These are phyloP conservation scores for Tetraselmis striata DNA, from an alignment of 139 green algal genomes.

Conservation along the genomic window DNA sequence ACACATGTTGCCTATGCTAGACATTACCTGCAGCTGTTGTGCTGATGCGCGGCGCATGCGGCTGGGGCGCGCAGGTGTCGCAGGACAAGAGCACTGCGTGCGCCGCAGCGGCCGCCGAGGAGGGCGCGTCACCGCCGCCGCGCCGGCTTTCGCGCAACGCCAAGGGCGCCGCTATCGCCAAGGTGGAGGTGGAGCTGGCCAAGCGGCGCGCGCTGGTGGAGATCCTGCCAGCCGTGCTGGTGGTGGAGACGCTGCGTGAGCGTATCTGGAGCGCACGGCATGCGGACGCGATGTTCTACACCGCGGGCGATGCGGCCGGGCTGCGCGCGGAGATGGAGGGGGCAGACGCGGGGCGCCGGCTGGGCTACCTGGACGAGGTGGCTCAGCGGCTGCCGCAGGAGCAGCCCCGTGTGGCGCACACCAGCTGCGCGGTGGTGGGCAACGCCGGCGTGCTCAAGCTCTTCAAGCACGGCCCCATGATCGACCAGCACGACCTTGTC, in stretches of 20 bases:
- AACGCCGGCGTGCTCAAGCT: background rate
- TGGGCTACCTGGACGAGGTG: background rate
- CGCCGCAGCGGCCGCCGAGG: background rate
- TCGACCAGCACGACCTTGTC: background rate
- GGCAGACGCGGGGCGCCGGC: background rate
- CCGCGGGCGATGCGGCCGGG: background rate
- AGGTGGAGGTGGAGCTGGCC: background rate
- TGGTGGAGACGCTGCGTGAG: background rate
- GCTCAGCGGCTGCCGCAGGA: background rate
- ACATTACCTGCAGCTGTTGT: no score
- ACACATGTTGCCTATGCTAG: no score
- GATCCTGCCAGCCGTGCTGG: background rate
- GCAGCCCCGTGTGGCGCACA: background rate
- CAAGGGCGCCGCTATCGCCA: background rate
- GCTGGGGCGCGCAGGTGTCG: background rate
- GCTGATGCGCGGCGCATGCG: no score
- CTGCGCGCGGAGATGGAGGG: background rate
- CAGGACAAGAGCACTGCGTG: background rate
- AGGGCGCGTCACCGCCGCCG: background rate
- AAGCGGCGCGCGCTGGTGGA: background rate
- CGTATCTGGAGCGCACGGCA: background rate
- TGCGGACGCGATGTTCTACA: background rate
- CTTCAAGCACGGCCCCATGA: background rate
- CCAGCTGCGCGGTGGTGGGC: background rate
- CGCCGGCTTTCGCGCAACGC: background rate